Evolutionary conservation across 2,329 filamentous ascomycete genomes (phyloP).

Genomic region (Phoma herbarum): DNA sequence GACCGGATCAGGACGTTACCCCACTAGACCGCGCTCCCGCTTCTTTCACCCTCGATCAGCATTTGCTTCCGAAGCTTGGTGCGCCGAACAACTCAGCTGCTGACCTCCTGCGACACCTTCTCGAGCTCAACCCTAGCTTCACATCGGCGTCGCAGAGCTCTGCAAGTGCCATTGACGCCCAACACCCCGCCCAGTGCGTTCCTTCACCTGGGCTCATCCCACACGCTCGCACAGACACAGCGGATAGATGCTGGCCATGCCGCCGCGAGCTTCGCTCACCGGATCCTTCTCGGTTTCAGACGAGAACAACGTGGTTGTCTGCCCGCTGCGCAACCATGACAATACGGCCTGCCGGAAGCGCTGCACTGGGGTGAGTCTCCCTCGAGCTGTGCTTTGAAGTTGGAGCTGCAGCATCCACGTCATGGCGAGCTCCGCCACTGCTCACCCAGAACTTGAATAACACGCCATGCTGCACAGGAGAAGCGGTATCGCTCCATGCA

Average conservation of each 20-base stretch:
- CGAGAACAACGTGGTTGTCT: constrained; percentile 95
- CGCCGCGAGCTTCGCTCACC: constrained; percentile 84
- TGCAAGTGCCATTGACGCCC: constrained; percentile 25
- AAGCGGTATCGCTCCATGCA: constrained; percentile 99
- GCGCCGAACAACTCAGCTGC: constrained; percentile 21
- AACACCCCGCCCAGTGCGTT: constrained; percentile 4
- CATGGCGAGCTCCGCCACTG: constrained; percentile 28
- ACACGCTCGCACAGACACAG: constrained; percentile 15
- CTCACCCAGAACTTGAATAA: constrained; percentile 35
- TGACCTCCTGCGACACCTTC: constrained; percentile 11
- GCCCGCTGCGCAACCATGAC: constrained; percentile 94
- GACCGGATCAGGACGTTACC: constrained; percentile 22
- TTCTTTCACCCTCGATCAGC: constrained; percentile 23
- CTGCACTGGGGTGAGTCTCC: constrained; percentile 90
- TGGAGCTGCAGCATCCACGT: constrained; percentile 27
- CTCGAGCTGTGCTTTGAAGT: constrained; percentile 19
- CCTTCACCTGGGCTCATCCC: constrained; percentile 11
- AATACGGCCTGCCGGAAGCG: constrained; percentile 96
- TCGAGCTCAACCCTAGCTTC: constrained; percentile 20
- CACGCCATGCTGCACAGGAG: constrained; percentile 67
- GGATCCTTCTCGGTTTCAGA: constrained; percentile 93
- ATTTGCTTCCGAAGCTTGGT: constrained; percentile 20
- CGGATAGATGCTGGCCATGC: constrained; percentile 71
- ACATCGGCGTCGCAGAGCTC: constrained; percentile 15
- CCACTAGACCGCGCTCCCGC: constrained; percentile 14